Base-by-base conservation (phyloP, 345 rosid genomes). In the Camelina neglecta region DNA sequence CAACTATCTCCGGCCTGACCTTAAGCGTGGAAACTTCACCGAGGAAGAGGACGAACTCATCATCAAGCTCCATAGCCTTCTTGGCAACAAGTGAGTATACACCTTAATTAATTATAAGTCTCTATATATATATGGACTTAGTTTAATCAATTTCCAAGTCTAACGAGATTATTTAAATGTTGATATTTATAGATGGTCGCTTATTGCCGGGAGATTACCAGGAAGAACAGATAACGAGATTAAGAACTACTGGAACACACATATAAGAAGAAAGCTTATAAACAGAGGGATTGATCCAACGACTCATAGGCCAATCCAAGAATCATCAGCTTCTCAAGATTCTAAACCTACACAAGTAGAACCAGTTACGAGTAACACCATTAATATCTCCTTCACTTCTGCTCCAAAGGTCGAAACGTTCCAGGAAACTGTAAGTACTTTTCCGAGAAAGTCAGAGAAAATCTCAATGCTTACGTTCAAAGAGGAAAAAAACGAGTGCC, bases 141-240 rank as follows among this genome's bases (percentile, higher is more conserved):
- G 21, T 48, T n/a, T 16, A 29, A 29, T 64, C 1, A 5, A 20
- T 31, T 7, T 35, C 38, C 38, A 29, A 29, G 45, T 44, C 49
- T 69, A 69, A 51, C 5, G 21, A 23, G 9, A 18, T 49, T 35
- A 7, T 20, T 2, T 21, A 6, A 7, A 26, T 20, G 1, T 7
- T 76, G n/a, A 47, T 54, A 92, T 54, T 90, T 29, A 29, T 29
- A 29, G 97, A 75, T 92, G 97, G 97, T 92, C 97, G 7, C 82
- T 91, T 36, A 91, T 91, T 20, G 97, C 97, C 0, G 94, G 88
- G 51, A 84, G 97, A 72, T 85, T 91, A 67, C 94, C 97, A 0
- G 97, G 97, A 54, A 89, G 97, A 79, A 91, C 97, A 26, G 97
- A 91, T 71, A 91, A 91, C 57, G 97, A 91, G 80, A 91, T 91